Evolutionary conservation across 805 yeast genomes (phyloP).

Genomic region (Limtongia smithiae): DNA sequence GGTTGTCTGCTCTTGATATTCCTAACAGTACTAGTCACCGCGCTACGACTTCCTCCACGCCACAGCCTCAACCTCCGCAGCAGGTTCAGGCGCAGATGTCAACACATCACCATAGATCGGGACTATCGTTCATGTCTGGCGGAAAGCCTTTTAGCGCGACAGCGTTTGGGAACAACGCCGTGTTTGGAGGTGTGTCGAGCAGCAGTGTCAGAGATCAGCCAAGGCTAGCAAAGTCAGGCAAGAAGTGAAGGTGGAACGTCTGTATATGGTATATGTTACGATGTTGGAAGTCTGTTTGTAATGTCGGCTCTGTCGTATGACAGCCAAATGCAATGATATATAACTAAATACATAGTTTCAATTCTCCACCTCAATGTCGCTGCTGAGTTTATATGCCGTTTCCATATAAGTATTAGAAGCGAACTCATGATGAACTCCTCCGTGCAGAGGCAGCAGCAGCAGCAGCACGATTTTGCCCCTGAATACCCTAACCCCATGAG

Average conservation of each 20-base stretch:
- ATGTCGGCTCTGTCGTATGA: too few relatives aligned
- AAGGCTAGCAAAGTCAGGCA: slow-evolving; percentile 7
- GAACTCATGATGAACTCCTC: too few relatives aligned
- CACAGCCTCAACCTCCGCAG: slow-evolving; percentile 5
- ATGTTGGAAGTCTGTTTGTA: too few relatives aligned
- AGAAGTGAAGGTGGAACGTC: slow-evolving; percentile 3
- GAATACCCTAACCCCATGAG: too few relatives aligned
- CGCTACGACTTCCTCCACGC: not conserved
- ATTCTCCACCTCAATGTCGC: too few relatives aligned
- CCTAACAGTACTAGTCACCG: not conserved
- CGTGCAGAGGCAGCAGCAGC: too few relatives aligned
- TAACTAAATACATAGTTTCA: too few relatives aligned
- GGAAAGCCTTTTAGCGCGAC: not conserved
- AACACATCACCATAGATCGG: slow-evolving; percentile 20
- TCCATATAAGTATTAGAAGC: too few relatives aligned
- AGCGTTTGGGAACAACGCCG: not conserved
- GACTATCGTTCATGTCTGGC: slow-evolving; percentile 23
- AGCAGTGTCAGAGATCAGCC: not conserved
- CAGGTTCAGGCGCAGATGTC: slow-evolving; percentile 11
- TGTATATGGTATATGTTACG: too few relatives aligned
- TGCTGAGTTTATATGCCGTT: too few relatives aligned
- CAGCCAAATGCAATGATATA: too few relatives aligned
- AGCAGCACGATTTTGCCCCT: too few relatives aligned
- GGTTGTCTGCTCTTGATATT: slow-evolving; percentile 11
- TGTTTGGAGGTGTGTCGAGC: not conserved